A percentile compares a stretch with the other conserved stretches of the same genome.
Evolutionary conservation across 1,284 basidiomycete species (phyloP).

Genomic region (Puccinia coronata): DNA sequence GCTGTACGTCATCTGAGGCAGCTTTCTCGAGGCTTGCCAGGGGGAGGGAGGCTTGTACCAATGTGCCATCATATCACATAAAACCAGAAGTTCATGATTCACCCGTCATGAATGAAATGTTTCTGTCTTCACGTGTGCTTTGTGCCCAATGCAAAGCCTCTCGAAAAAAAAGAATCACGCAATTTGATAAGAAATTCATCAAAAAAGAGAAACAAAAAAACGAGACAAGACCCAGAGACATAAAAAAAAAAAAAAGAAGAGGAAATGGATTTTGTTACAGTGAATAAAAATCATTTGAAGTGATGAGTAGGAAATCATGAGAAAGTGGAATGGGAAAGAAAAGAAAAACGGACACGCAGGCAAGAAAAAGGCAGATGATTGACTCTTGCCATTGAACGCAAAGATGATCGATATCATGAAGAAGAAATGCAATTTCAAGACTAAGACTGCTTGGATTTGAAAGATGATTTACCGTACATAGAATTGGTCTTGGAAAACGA

Average conservation of each 20-base stretch:
- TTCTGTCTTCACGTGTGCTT: no score
- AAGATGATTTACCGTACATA: slow-evolving; percentile 35
- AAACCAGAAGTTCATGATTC: no score
- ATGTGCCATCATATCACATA: no score
- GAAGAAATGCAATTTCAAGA: not conserved
- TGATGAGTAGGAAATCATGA: not conserved
- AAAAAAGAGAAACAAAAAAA: not conserved
- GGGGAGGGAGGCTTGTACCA: no score
- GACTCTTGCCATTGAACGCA: not conserved
- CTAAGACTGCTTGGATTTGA: slow-evolving; percentile 14
- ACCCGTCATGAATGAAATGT: no score
- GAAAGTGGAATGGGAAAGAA: not conserved
- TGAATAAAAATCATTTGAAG: not conserved
- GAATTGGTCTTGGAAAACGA: slow-evolving; percentile 32
- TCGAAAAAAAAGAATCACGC: not conserved
- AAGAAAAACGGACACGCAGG: not conserved
- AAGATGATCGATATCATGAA: no score
- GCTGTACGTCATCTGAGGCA: no score
- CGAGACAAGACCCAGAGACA: not conserved
- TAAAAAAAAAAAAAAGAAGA: not conserved
- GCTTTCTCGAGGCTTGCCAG: no score
- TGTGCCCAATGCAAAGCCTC: not conserved
- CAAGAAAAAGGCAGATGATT: not conserved
- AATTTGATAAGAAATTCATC: not conserved
- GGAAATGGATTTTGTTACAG: not conserved